phyloP scores from a whole-genome alignment of 139 green algal species.

The Chlorella sp. region DNA sequence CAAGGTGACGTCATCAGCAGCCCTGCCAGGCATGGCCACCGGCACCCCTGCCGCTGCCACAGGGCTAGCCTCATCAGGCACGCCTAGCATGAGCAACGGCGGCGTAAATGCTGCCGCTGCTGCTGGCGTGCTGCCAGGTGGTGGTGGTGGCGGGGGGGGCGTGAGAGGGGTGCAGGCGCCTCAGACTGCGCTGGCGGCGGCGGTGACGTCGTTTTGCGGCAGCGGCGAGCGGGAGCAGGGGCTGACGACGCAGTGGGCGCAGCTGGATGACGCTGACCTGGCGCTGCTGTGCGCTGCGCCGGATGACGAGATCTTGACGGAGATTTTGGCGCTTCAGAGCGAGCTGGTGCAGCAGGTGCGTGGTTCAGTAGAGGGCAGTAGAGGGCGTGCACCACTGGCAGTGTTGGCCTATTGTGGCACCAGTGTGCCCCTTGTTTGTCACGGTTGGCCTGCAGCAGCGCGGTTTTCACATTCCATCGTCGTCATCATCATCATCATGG shows the following conservation, averaged over 20 bases:
- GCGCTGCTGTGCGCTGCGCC: slow-evolving; percentile 66
- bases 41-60: no score
- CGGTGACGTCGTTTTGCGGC: background rate
- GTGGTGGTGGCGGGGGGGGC: background rate
- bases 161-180: background rate
- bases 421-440: no score
- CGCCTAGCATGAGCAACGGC: no score
- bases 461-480: background rate
- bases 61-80: no score
- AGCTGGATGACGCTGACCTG: slow-evolving; percentile 28
- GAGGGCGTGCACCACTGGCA: no score
- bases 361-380: no score
- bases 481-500: background rate
- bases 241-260: slow-evolving; percentile 52
- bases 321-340: slow-evolving; percentile 68
- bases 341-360: slow-evolving; percentile 31
- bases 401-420: no score
- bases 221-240: slow-evolving; percentile 18
- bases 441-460: background rate
- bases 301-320: slow-evolving; percentile 75
- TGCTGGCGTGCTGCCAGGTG: no score
- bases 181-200: background rate
- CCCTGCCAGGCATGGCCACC: no score
- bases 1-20: no score
- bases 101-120: no score